Conservation (phyloP, 202 grass and related monocot genomes). For the Zizania palustris region DNA sequence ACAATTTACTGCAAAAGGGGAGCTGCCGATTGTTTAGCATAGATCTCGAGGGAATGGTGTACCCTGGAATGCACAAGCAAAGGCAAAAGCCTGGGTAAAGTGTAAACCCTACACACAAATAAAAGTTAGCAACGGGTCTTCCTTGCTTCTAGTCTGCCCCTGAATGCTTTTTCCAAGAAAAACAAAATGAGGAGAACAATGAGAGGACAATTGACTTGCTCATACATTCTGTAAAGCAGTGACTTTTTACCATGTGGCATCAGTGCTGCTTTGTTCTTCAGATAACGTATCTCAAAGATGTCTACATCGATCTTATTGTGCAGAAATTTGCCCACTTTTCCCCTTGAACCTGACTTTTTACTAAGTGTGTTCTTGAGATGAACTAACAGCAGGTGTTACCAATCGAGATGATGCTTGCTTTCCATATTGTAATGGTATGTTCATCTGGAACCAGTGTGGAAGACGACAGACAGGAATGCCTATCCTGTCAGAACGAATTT, state of each 20-base stretch:
- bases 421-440: neutral
- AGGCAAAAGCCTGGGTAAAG: slow-evolving; percentile 42
- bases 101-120: slow-evolving; percentile 29
- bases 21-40: slow-evolving; percentile 33
- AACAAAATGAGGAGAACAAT: slow-evolving; percentile 60
- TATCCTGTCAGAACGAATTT: slow-evolving; percentile 42
- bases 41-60: slow-evolving; percentile 49
- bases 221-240: slow-evolving; percentile 39
- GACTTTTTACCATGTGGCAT: slow-evolving; percentile 47
- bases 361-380: no score
- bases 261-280: slow-evolving; percentile 49
- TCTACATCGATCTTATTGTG: slow-evolving; percentile 44
- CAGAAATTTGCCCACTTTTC: slow-evolving; percentile 45
- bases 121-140: slow-evolving; percentile 26
- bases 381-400: slow-evolving; percentile 28
- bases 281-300: slow-evolving; percentile 38
- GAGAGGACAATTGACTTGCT: slow-evolving; percentile 81
- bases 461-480: slow-evolving; percentile 26
- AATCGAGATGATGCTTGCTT: neutral
- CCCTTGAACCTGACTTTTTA: slow-evolving; percentile 17
- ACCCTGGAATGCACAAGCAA: slow-evolving; percentile 45
- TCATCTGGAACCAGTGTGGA: neutral
- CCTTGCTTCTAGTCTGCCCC: slow-evolving; percentile 61
- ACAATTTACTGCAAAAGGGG: slow-evolving; percentile 43
- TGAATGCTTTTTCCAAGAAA: slow-evolving; percentile 41